A percentile compares a stretch with the other conserved stretches of the same genome.
Evolutionary conservation across 1,284 basidiomycete genomes (phyloP).

Genomic region (Malassezia arunalokei): DNA sequence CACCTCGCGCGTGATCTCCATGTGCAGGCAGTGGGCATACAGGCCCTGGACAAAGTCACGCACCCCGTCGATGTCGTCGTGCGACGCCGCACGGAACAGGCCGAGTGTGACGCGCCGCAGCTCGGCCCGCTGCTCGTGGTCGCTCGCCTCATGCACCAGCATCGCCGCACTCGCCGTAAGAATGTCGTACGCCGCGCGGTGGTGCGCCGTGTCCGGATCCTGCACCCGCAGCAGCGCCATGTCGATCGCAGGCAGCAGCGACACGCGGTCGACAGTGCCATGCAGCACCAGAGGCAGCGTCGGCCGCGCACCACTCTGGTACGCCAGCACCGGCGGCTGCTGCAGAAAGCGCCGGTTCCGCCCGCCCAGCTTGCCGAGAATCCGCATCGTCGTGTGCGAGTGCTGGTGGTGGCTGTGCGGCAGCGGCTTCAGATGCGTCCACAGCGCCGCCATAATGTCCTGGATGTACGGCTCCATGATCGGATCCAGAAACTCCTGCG

Average conservation of each 20-base stretch:
- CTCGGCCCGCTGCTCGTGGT: constrained; percentile 60
- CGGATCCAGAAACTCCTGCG: constrained; percentile 94
- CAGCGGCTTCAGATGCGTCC: constrained; percentile 61
- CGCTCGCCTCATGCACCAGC: constrained; percentile 15
- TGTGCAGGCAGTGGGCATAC: constrained; percentile 57
- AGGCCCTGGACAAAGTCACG: constrained; percentile 59
- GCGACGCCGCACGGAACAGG: constrained; percentile 63
- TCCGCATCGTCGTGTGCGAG: constrained; percentile 88
- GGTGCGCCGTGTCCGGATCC: constrained; percentile 56
- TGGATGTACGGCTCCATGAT: constrained; percentile 66
- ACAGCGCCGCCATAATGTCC: constrained; percentile 78
- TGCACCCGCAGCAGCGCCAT: constrained; percentile 61
- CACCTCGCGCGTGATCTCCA: constrained; percentile 47
- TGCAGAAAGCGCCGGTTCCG: constrained; percentile 71
- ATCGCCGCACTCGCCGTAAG: constrained; percentile 57
- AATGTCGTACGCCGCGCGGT: constrained; percentile 64
- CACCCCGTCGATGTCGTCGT: constrained; percentile 61
- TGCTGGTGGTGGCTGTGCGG: constrained; percentile 74
- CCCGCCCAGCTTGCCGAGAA: constrained; percentile 91
- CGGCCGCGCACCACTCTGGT: constrained; percentile 41
- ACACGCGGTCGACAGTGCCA: constrained; percentile 53
- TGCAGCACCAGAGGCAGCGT: constrained; percentile 24
- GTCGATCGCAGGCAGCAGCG: constrained; percentile 60
- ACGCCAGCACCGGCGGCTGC: constrained; percentile 65
- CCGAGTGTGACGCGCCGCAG: constrained; percentile 60